Evolutionary conservation across 108 stramenopile genomes (phyloP).

Genomic region (Asterionellopsis glacialis): DNA sequence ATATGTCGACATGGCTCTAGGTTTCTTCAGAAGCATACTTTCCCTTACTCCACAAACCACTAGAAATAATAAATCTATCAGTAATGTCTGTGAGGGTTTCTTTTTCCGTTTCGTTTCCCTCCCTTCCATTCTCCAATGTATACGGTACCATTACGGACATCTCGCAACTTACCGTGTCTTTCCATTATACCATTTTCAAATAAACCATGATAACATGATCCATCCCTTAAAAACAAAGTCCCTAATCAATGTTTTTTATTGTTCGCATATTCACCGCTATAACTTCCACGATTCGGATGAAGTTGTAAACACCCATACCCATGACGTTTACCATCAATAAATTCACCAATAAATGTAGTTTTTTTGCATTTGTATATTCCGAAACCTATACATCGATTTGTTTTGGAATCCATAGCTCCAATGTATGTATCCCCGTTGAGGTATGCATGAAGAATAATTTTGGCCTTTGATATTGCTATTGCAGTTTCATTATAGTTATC

Average conservation of each 20-base stretch:
- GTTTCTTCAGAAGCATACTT: no score
- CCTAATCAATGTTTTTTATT: constrained; percentile 35
- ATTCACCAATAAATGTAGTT: constrained; percentile 1
- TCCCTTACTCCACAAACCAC: neutral
- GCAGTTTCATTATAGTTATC: no score
- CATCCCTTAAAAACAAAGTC: constrained; percentile 19
- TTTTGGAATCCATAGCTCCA: neutral
- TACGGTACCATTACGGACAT: constrained; percentile 28
- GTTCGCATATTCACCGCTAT: constrained; percentile 31
- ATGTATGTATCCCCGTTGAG: constrained; percentile 1
- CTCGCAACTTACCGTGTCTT: constrained; percentile 30
- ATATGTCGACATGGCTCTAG: no score
- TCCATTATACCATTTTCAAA: constrained; percentile 31
- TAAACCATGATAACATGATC: constrained; percentile 33
- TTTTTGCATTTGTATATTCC: neutral
- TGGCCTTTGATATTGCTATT: neutral
- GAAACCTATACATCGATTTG: neutral
- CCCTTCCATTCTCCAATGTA: constrained; percentile 36
- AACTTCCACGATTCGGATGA: constrained; percentile 10
- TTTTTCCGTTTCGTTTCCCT: constrained; percentile 27
- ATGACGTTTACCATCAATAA: neutral
- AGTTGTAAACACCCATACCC: neutral
- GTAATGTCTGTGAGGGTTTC: constrained; percentile 6
- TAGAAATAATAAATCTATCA: neutral
- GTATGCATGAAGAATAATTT: neutral